Evolutionary conservation across 2,329 filamentous ascomycete genomes (phyloP), one percentile per base, ranked within the genome.

Genomic region (Fusarium clavum): DNA sequence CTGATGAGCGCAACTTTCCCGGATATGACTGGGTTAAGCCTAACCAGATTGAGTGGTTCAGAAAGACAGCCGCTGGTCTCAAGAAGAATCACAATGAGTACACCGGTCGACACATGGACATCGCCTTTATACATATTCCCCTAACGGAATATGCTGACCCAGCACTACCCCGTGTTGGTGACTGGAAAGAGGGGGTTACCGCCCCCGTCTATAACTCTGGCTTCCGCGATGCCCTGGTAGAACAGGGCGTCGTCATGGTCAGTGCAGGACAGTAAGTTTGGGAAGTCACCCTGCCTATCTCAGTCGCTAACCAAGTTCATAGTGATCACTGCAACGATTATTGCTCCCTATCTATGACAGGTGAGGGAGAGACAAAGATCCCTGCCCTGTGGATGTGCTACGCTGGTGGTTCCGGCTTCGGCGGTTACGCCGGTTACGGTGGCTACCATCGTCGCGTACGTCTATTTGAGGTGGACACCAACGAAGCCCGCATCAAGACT

Each of bases 21-120:
- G 96, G 96, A 49, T 99, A 99, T 78, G 95, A 98, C 81, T 99
- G 96, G 96, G 84, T 99, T 77, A 98, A 98, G 82, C 91, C 91
- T 46, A 94, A 88, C 73, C 96, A 99, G 80, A 97, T 98, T 63
- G 89, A 93, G 59, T 99, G 96, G 96, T 99, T 99, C 84, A 91
- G 89, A 72, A 87, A 88, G 69, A 97, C 93, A 2, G 90, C 93
- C 1, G 84, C 91, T 61, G 82, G 88, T 14, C 82, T 98, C 48
- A 93, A 93, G 81, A 89, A 90, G 75, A 88, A 89, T 64, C 94
- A 97, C 78, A 87, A 88, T 67, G 90, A 94, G 74, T 99, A 98
- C 80, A 93, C 92, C 0, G 93, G 96, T 76, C 92, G 94, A 54
- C 96, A 98, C 78, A 93, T 99, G 87, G 92, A 99, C 77, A 88